A percentile compares a stretch with the other conserved stretches of the same genome.
These are phyloP conservation scores for Candida palmyrensis DNA, from an alignment of 805 yeast genomes.

Conservation along the genomic window DNA sequence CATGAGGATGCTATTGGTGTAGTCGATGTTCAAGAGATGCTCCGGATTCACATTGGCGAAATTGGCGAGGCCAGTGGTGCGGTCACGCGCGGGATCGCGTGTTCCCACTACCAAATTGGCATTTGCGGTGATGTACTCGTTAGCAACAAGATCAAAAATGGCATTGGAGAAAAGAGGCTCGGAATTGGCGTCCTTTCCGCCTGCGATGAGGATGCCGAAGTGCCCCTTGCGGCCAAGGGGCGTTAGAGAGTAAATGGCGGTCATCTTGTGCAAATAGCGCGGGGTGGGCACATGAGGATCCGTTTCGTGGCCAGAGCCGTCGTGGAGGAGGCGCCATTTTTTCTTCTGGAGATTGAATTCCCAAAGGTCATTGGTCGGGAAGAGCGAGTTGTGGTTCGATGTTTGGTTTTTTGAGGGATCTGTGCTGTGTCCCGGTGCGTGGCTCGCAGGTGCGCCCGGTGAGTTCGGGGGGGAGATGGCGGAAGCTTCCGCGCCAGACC, in stretches of 20 bases:
- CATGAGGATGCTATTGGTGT: conserved; percentile 28
- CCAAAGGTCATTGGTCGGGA: conserved; percentile 66
- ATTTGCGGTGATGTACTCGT: conserved; percentile 21
- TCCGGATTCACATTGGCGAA: conserved; percentile 11
- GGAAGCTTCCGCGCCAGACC: no score
- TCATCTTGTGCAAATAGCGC: conserved; percentile 52
- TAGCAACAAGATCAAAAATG: conserved; percentile 42
- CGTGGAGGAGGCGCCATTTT: conserved; percentile 50
- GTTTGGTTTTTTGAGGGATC: neutral
- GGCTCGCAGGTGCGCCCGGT: neutral
- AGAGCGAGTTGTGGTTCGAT: conserved; percentile 20
- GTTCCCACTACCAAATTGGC: conserved; percentile 6
- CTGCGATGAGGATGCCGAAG: conserved; percentile 47
- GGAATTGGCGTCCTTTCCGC: conserved; percentile 43
- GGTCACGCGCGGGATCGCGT: neutral
- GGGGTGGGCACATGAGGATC: conserved; percentile 22
- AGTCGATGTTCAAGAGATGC: conserved; percentile 22
- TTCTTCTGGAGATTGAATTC: conserved; percentile 48
- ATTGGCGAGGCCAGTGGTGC: neutral
- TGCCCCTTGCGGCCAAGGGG: conserved; percentile 35
- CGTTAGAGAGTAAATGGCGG: conserved; percentile 33
- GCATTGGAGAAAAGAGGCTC: conserved; percentile 26
- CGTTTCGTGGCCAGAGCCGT: conserved; percentile 17
- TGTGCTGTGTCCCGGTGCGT: no score
- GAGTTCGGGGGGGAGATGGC: no score